Base-by-base conservation (phyloP, 805 yeast species). In the Cyberlindnera galapagoensis region DNA sequence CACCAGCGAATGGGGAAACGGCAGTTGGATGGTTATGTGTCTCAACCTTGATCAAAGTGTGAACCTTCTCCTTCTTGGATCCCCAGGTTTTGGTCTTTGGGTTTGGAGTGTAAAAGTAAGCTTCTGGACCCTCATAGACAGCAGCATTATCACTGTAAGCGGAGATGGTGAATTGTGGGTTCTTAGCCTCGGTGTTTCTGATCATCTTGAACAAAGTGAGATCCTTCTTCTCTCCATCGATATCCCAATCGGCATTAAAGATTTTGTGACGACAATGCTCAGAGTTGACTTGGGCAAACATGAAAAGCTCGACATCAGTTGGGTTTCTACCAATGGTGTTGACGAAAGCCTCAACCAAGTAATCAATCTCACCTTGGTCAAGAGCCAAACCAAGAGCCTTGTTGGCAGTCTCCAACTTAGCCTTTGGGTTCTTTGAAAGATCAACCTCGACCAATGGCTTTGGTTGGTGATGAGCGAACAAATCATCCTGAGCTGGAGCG, bases 1-100 rank as follows among this genome's bases (percentile, higher is more conserved):
- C 99, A 60, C 99, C 99, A 4, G 98, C 88, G 63, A 86, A 92
- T 24, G 99, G 99, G 16, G 97, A 90, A 5, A 92, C 97, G 1
- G 98, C 98, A 17, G 99, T 92, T 34, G 99, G 99, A 60, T 92
- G 99, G 64, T 92, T 92, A 60, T 92, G 99, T 17, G 99, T 92
- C 63, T 92, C 99, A 32, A 92, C 98, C 59, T 92, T 92, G 53
- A 88, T 84, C 46, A 92, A 66, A 52, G 94, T 85, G 44, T 88
- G 92, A 14, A 90, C 94, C 30, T 64, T 66, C 63, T 92, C 99
- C 43, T 71, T 70, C 38, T 63, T 70, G 14, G 90, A 68, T 24
- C 63, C 60, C 94, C 97, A 92, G 47, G 69, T 70, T 49, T 80
- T 74, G 25, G 84, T 65, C 30, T 65, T 59, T 42, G 76, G 65